Base-by-base conservation (phyloP, 2,329 filamentous ascomycete species). In the Microcyclosporella mali region DNA sequence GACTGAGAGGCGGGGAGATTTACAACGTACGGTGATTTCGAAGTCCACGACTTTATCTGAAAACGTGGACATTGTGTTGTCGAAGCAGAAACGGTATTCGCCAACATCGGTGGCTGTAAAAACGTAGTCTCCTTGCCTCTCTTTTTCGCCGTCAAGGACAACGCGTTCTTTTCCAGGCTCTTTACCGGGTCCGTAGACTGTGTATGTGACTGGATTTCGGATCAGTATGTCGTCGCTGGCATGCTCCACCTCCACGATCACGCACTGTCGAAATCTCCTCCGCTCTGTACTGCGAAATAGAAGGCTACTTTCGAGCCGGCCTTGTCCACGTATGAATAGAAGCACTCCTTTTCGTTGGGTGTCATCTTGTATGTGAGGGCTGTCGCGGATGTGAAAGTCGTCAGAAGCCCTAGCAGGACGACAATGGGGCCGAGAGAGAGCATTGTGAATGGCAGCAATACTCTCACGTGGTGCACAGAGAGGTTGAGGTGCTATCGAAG, bases 271-370 rank as follows among this genome's bases (percentile, higher is more conserved):
- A 98, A 98, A 21, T 88, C 90, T 57, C 92, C 94, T 62, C 92
- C 92, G 7, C 89, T 90, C 94, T 98, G 92, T 72, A 98, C 92
- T 47, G 92, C 94, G 70, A 98, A 98, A 73, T 98, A 98, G 65
- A 98, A 98, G 37, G 92, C 89, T 56, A 98, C 75, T 78, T 98
- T 98, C 59, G 85, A 80, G 57, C 83, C 83, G 64, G 79, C 77
- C 64, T 85, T 79, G 52, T 88, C 81, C 42, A 90, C 83, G 55
- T 80, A 73, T 44, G 86, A 79, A 66, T 85, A 95, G 79, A 98
- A 98, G 74, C 92, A 98, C 47, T 92, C 88, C 69, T 86, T 88
- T 74, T 97, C 92, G 71, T 94, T 86, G 38, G 92, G 85, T 40
- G 76, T 71, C 35, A 98, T 76, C 70, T 89, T 87, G 75, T 95